phyloP scores from a whole-genome alignment of 306 rosid genomes.

The Lathyrus tuberosus region DNA sequence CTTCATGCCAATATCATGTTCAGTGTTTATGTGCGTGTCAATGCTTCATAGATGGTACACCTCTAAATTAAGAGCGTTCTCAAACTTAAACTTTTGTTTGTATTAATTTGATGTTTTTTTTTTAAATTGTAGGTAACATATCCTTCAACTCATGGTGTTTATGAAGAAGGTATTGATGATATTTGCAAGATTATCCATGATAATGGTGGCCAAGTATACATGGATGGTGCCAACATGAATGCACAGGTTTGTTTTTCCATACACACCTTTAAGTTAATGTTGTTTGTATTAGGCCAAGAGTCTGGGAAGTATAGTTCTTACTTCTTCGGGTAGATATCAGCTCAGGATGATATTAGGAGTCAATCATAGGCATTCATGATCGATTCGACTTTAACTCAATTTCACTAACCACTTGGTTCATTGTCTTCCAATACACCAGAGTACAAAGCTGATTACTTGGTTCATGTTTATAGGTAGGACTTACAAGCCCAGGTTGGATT shows the following conservation, averaged over 20 bases:
- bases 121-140: slow-evolving; percentile 81
- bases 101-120: slow-evolving; percentile 40
- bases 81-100: slow-evolving; percentile 14
- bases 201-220: slow-evolving; percentile 98
- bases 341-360: not conserved
- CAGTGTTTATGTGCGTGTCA: not conserved
- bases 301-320: not conserved
- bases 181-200: slow-evolving; percentile 97
- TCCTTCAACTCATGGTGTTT: slow-evolving; percentile 98
- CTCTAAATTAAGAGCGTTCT: not conserved
- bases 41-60: not conserved
- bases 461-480: slow-evolving; percentile 71
- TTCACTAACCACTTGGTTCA: not conserved
- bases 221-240: slow-evolving; percentile 99
- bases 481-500: slow-evolving; percentile 97
- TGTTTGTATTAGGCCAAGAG: slow-evolving; percentile 2
- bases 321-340: not conserved
- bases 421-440: not conserved
- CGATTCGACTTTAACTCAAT: not conserved
- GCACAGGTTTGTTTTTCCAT: slow-evolving; percentile 70
- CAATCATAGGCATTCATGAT: not conserved
- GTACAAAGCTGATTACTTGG: not conserved
- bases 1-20: not conserved
- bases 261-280: slow-evolving; percentile 21
- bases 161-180: slow-evolving; percentile 98